phyloP scores from a whole-genome alignment of 371 early-diverging fungal genomes.

The Chytridium lagenaria region DNA sequence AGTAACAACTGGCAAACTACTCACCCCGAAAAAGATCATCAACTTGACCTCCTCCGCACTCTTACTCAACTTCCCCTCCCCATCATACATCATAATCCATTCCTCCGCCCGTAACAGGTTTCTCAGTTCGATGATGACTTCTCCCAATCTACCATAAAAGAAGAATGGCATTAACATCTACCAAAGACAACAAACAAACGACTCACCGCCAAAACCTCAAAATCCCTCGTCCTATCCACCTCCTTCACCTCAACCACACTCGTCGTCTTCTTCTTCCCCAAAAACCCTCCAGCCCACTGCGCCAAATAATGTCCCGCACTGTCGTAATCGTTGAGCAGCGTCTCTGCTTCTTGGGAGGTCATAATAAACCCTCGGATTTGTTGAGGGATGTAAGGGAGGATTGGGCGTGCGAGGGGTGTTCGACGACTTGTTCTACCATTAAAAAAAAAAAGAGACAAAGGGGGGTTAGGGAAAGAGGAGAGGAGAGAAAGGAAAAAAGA shows the following conservation, averaged over 20 bases:
- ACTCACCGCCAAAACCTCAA: conserved; percentile 43
- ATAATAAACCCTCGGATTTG: conserved; percentile 49
- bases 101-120: conserved; percentile 74
- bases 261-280: conserved; percentile 38
- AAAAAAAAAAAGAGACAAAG: background rate
- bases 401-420: conserved; percentile 80
- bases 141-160: conserved; percentile 42
- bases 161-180: conserved; percentile 42
- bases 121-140: conserved; percentile 28
- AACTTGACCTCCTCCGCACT: conserved; percentile 61
- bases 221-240: conserved; percentile 46
- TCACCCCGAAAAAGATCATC: conserved; percentile 71
- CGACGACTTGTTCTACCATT: conserved; percentile 66
- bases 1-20: conserved; percentile 3
- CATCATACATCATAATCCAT: conserved; percentile 77
- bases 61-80: conserved; percentile 63
- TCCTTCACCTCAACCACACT: conserved; percentile 39
- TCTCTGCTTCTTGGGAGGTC: conserved; percentile 55
- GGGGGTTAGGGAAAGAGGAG: too few relatives aligned
- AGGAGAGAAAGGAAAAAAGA: background rate
- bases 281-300: conserved; percentile 74
- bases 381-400: conserved; percentile 76
- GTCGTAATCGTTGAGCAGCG: conserved; percentile 75
- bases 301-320: conserved; percentile 79
- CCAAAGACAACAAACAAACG: background rate